Percentiles rank a stretch among this genome's conserved stretches.
These are phyloP conservation scores for Phytophthora idaei DNA, from an alignment of 352 stramenopile species.

Conservation along the genomic window DNA sequence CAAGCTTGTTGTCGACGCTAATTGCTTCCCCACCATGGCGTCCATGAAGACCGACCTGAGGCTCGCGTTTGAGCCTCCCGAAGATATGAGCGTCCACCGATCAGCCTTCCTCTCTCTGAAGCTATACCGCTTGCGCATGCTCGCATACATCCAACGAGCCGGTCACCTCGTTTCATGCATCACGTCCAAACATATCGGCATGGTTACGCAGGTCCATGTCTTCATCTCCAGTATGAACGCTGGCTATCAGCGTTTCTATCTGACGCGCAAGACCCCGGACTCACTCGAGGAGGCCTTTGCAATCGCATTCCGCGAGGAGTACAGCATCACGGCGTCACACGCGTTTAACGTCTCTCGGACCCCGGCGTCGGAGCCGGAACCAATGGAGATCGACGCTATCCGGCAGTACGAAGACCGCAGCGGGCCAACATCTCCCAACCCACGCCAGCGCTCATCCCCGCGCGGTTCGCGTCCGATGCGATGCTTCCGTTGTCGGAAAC, in stretches of 20 bases:
- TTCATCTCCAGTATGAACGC: slow-evolving; percentile 17
- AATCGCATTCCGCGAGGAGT: slow-evolving; percentile 18
- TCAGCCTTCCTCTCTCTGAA: slow-evolving; percentile 18
- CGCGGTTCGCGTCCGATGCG: neutral
- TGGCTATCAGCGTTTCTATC: slow-evolving; percentile 25
- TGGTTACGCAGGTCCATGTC: slow-evolving; percentile 19
- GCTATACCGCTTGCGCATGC: slow-evolving; percentile 23
- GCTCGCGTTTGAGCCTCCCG: slow-evolving; percentile 21
- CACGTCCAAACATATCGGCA: slow-evolving; percentile 11
- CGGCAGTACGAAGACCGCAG: neutral
- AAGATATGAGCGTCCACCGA: slow-evolving; percentile 19
- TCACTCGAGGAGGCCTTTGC: slow-evolving; percentile 21
- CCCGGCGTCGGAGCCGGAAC: too few species aligned
- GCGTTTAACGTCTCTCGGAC: too few species aligned
- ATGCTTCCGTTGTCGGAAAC: too few species aligned
- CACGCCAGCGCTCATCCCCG: neutral
- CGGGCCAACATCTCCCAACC: too few species aligned
- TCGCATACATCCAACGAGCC: slow-evolving; percentile 31
- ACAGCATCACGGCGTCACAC: slow-evolving; percentile 10
- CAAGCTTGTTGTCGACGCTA: slow-evolving; percentile 12
- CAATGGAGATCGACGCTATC: slow-evolving; percentile 25
- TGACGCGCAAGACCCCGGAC: slow-evolving; percentile 10
- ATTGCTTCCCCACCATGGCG: slow-evolving; percentile 14
- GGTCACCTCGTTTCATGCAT: slow-evolving; percentile 28
- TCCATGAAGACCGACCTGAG: neutral